Conservation (phyloP, 805 yeast genomes). For the Starmerella sp. region DNA sequence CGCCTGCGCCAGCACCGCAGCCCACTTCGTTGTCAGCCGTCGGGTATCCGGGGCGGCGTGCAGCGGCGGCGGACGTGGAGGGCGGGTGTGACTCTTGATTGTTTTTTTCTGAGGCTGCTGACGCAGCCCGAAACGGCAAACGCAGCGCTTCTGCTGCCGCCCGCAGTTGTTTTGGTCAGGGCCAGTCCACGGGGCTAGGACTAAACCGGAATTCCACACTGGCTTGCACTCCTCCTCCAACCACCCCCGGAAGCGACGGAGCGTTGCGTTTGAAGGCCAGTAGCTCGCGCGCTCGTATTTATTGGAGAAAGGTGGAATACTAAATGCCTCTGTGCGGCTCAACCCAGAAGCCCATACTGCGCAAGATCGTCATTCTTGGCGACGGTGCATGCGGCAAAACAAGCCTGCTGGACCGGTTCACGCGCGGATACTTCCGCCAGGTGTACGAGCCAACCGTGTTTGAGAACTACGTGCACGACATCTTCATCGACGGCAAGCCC, state of each 20-base stretch:
- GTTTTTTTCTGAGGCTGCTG: not conserved
- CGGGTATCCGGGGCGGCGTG: not conserved
- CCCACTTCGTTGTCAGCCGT: too few relatives aligned
- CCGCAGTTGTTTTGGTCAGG: conserved; percentile 2
- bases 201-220: not conserved
- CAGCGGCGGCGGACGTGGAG: not conserved
- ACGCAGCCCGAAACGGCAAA: conserved; percentile 2
- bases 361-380: conserved; percentile 88
- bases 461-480: conserved; percentile 94
- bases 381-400: conserved; percentile 99
- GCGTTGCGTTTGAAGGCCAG: not conserved
- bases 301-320: not conserved
- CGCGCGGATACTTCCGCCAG: conserved; percentile 95
- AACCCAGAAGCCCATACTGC: conserved; percentile 44
- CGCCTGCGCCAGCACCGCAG: too few relatives aligned
- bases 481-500: conserved; percentile 86
- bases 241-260: not conserved
- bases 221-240: not conserved
- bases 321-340: conserved; percentile 33
- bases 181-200: conserved; percentile 3
- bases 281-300: not conserved
- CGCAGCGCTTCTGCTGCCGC: conserved; percentile 3
- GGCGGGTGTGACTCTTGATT: not conserved
- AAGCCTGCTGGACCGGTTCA: conserved; percentile 84
- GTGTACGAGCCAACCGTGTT: conserved; percentile 97